Evolutionary conservation across 306 rosid species (phyloP), one percentile per base, ranked within the genome.

Genomic region (Vigna hirtella): DNA sequence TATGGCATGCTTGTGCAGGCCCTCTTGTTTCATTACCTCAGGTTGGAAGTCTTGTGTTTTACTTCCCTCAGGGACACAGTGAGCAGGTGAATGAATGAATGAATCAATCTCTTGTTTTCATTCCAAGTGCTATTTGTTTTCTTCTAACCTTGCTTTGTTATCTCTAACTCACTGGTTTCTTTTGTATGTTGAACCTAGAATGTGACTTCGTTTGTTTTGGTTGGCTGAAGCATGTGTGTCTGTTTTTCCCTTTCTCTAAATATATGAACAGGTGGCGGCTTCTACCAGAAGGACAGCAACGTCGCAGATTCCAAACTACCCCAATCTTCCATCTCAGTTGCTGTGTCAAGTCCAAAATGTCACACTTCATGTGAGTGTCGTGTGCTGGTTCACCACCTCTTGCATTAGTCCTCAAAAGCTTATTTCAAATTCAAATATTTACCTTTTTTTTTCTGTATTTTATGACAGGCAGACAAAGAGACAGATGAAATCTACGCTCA

Each of bases 1-100:
- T 96, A 67, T 96, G 99, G 99, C 98, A 96, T 79, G 98, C 99
- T 79, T 96, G 99, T 78, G 99, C 98, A 15, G 99, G 99, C 45
- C 98, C 99, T 4, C 97, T 96, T 64, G 99, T 91, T 30, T 87
- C 85, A 24, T 68, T 96, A 84, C 99, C 99, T 65, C 99, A 88
- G 62, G 81, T 89, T 42, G 99, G 99, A 6, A 86, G 93, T 66
- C 93, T 91, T 72, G 96, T 90, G 34, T 91, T 85, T 86, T 96
- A 96, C 84, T 96, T 96, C 66, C 97, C 99, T 80, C 99, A 96
- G 82, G 99, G 99, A 47, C 99, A 96, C 40, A 96, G 98, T 79
- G 99, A 96, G 55, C 99, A 96, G 96, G 99, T 94, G 45, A 49
- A 45, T 10, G 28, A 26, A 26, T 94, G 45, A 36, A 57, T 10